phyloP scores from a whole-genome alignment of 306 rosid genomes.

The Adenanthera pavonina region DNA sequence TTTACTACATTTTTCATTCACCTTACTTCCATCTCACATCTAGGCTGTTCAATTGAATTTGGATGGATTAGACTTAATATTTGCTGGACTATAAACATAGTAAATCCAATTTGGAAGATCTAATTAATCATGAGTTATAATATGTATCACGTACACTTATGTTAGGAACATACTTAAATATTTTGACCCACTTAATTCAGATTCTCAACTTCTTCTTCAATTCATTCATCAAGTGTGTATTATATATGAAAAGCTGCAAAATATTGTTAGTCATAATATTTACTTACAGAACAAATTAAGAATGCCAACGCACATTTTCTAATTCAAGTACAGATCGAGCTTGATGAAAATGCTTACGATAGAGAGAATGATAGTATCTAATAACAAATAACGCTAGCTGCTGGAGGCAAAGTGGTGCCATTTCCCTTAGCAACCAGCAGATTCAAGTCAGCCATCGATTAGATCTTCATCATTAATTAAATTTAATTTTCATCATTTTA shows the following conservation, averaged over 20 bases:
- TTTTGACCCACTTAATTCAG: constrained; percentile 61
- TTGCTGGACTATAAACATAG: no score
- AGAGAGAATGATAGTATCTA: constrained; percentile 67
- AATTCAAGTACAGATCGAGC: not conserved
- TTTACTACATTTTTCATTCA: no score
- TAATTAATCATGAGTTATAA: no score
- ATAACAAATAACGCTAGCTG: constrained; percentile 65
- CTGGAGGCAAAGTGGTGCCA: constrained; percentile 58
- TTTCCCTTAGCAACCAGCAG: constrained; percentile 68
- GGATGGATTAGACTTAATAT: no score
- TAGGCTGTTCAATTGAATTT: no score
- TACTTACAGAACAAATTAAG: not conserved
- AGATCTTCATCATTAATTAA: not conserved
- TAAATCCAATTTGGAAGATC: no score
- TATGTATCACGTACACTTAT: no score
- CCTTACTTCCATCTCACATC: no score
- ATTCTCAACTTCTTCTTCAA: constrained; percentile 59
- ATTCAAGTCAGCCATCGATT: not conserved
- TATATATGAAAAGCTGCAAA: no score
- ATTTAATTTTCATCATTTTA: no score
- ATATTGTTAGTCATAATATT: not conserved
- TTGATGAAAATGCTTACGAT: constrained; percentile 48
- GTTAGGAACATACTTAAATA: constrained; percentile 53
- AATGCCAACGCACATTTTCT: not conserved
- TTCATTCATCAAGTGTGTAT: no score